Percentiles rank a stretch among this genome's conserved stretches.
Evolutionary conservation across 768 basidiomycete genomes (phyloP).

Genomic region (Leccinum subgranulosum): DNA sequence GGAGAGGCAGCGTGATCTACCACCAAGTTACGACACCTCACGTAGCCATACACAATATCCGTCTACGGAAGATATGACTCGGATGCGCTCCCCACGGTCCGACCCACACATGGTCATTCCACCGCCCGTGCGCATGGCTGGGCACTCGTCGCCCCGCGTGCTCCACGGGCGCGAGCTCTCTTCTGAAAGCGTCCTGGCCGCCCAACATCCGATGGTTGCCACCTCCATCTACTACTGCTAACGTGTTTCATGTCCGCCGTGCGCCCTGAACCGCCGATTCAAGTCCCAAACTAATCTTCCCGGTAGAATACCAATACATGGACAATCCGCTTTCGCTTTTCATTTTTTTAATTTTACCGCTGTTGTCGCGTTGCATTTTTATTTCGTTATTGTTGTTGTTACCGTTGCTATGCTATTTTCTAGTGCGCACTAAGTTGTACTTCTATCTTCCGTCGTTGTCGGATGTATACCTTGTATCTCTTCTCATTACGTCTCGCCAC

Average conservation of each 20-base stretch:
- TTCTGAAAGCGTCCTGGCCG: conserved; percentile 23
- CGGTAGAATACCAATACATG: background rate
- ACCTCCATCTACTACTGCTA: conserved; percentile 18
- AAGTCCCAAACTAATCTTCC: background rate
- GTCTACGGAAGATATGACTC: conserved; percentile 24
- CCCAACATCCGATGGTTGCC: conserved; percentile 25
- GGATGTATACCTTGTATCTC: background rate
- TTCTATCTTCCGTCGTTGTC: background rate
- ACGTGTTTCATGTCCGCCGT: conserved; percentile 5
- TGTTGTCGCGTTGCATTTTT: background rate
- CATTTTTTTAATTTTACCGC: background rate
- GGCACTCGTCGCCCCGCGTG: conserved; percentile 21
- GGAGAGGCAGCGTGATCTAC: conserved; percentile 4
- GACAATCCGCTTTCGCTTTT: conserved; percentile 6
- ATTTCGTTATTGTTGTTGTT: background rate
- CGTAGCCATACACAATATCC: conserved; percentile 8
- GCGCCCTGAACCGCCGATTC: background rate
- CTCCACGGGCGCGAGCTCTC: conserved; percentile 26
- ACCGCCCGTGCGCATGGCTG: conserved; percentile 35
- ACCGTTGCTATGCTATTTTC: background rate
- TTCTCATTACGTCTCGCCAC: background rate
- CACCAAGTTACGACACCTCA: conserved; percentile 17
- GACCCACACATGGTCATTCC: conserved; percentile 37
- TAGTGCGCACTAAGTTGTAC: background rate
- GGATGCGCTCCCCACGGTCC: conserved; percentile 10